A percentile compares a stretch with the other conserved stretches of the same genome.
These are phyloP conservation scores for Neonectria hederae DNA, from an alignment of 2,329 filamentous ascomycete species.

Conservation along the genomic window DNA sequence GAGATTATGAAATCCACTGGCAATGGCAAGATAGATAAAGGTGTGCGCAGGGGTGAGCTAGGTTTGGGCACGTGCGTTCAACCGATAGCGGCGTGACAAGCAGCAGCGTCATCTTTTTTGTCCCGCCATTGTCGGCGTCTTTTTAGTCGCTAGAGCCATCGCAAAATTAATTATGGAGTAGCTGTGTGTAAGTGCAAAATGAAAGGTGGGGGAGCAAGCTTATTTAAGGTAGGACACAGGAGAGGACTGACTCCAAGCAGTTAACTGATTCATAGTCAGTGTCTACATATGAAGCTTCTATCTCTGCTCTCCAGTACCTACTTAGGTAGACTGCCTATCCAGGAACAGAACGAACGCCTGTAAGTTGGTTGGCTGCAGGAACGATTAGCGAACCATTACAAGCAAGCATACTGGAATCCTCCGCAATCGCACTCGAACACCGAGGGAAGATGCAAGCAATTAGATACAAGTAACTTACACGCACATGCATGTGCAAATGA, in stretches of 20 bases:
- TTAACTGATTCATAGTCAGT: too few species aligned
- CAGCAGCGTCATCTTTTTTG: neutral
- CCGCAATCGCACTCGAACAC: neutral
- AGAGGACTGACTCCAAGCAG: too few species aligned
- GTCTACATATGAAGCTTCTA: too few species aligned
- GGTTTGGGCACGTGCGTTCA: neutral
- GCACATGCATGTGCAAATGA: neutral
- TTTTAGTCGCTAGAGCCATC: slow-evolving; percentile 6
- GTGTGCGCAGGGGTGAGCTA: neutral
- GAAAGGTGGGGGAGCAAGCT: neutral
- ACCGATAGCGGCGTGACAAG: neutral
- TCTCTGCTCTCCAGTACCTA: too few species aligned
- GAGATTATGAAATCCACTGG: neutral
- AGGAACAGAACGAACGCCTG: neutral
- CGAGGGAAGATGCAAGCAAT: neutral
- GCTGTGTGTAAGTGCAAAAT: slow-evolving; percentile 9
- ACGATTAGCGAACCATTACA: neutral
- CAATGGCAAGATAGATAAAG: neutral
- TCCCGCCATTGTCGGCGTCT: slow-evolving; percentile 14
- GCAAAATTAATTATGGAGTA: neutral
- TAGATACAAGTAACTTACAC: neutral
- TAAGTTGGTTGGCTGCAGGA: neutral
- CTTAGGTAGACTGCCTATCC: too few species aligned
- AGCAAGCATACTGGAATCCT: neutral
- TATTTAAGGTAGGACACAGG: too few species aligned